Evolutionary conservation across 1,284 basidiomycete species (phyloP).

Genomic region (Acaromyces ingoldii): DNA sequence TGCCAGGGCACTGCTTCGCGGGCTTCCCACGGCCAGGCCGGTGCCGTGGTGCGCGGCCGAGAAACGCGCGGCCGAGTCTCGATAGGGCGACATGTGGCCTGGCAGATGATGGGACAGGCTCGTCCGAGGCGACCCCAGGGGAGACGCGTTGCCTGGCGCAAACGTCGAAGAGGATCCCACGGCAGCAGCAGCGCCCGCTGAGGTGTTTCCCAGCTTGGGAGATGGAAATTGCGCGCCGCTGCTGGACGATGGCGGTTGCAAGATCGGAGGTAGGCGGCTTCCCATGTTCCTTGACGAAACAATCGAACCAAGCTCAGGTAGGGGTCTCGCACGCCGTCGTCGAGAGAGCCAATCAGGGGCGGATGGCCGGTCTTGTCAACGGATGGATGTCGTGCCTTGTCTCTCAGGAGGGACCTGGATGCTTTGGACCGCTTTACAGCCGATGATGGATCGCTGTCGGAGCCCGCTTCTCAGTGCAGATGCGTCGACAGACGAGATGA

Average conservation of each 20-base stretch:
- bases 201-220: not conserved
- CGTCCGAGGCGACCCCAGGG: conserved; percentile 7
- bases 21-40: conserved; percentile 25
- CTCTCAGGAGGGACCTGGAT: too few relatives aligned
- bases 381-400: too few relatives aligned
- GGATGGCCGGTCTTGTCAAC: too few relatives aligned
- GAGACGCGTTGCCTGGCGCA: not conserved
- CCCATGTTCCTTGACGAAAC: not conserved
- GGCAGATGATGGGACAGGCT: conserved; percentile 15
- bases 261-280: not conserved
- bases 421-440: too few relatives aligned
- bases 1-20: conserved; percentile 41
- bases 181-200: not conserved
- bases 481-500: too few relatives aligned
- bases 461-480: too few relatives aligned
- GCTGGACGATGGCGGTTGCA: not conserved
- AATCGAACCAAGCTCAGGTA: too few relatives aligned
- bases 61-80: conserved; percentile 41
- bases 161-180: not conserved
- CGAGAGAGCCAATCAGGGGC: too few relatives aligned
- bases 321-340: too few relatives aligned
- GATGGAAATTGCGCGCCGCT: not conserved
- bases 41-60: conserved; percentile 19
- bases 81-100: conserved; percentile 39
- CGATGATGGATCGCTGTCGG: too few relatives aligned